These are phyloP conservation scores for Ambrosia hybrid DNA, from an alignment of 140 eudicot species.

Conservation along the genomic window DNA sequence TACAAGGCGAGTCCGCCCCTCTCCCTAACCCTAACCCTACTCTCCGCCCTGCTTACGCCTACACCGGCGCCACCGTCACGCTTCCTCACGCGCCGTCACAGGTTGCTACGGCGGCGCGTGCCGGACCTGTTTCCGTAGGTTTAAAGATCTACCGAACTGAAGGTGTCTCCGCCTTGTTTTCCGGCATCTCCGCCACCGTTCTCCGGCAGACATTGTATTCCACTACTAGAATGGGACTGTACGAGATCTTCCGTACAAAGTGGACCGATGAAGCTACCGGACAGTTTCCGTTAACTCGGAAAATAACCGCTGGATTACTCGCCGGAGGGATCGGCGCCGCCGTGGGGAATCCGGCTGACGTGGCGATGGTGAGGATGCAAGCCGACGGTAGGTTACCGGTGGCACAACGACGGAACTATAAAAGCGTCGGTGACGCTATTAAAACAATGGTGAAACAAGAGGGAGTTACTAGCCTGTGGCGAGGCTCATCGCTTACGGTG, in stretches of 20 bases:
- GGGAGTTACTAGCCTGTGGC: slow-evolving; percentile 72
- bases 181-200: slow-evolving; percentile 92
- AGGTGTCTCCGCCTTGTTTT: slow-evolving; percentile 58
- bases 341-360: slow-evolving; percentile 85
- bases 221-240: slow-evolving; percentile 88
- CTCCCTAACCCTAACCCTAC: slow-evolving; percentile 7
- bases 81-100: slow-evolving; percentile 4
- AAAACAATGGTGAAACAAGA: slow-evolving; percentile 48
- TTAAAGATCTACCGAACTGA: slow-evolving; percentile 37
- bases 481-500: slow-evolving; percentile 81
- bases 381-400: slow-evolving; percentile 82
- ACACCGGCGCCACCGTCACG: slow-evolving; percentile 16
- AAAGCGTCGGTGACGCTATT: slow-evolving; percentile 62
- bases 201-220: slow-evolving; percentile 80
- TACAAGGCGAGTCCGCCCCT: slow-evolving; percentile 64
- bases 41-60: slow-evolving; percentile 71
- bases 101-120: not conserved
- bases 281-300: slow-evolving; percentile 41
- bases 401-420: slow-evolving; percentile 62
- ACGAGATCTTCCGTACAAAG: slow-evolving; percentile 60
- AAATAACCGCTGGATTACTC: slow-evolving; percentile 62
- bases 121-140: slow-evolving; percentile 44
- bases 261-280: slow-evolving; percentile 62
- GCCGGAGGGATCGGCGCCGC: slow-evolving; percentile 86
- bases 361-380: slow-evolving; percentile 90